Evolutionary conservation across 2,329 filamentous ascomycete genomes (phyloP).

Genomic region (Helotiales sp.): DNA sequence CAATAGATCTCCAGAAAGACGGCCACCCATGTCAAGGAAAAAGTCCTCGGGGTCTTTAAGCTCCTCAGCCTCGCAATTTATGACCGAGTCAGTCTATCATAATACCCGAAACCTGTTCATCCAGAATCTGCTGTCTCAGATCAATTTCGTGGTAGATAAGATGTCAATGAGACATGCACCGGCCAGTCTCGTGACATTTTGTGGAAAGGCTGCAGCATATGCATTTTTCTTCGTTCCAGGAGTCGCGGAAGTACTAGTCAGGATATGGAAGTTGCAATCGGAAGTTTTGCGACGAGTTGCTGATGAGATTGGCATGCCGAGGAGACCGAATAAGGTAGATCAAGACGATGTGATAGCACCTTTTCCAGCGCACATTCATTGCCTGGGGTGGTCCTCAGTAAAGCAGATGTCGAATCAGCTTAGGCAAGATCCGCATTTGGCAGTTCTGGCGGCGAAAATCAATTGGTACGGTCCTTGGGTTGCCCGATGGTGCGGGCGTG

Average conservation of each 20-base stretch:
- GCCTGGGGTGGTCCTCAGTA: constrained; percentile 61
- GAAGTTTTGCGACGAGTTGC: constrained; percentile 62
- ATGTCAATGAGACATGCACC: constrained; percentile 65
- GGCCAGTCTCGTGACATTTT: constrained; percentile 63
- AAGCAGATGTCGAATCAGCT: constrained; percentile 55
- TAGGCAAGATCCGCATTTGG: constrained; percentile 51
- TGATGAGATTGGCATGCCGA: constrained; percentile 58
- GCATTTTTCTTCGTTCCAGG: constrained; percentile 74
- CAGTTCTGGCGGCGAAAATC: constrained; percentile 61
- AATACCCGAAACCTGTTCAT: constrained; percentile 71
- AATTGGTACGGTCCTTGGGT: constrained; percentile 69
- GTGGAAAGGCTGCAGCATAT: constrained; percentile 71
- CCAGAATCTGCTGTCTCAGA: constrained; percentile 68
- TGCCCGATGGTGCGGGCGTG: constrained; percentile 70
- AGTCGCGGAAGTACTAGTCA: constrained; percentile 66
- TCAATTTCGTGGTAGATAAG: constrained; percentile 70
- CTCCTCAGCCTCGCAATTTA: constrained; percentile 63
- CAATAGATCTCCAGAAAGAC: constrained; percentile 33
- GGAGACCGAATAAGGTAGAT: constrained; percentile 47
- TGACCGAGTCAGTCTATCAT: constrained; percentile 69
- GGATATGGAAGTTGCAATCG: constrained; percentile 64
- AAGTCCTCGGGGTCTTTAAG: constrained; percentile 53
- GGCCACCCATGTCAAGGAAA: constrained; percentile 22
- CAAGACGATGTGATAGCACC: constrained; percentile 36
- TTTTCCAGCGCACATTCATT: constrained; percentile 50